Evolutionary conservation across 306 rosid genomes (phyloP), one percentile per base, ranked within the genome.

Genomic region (Lathyrus oleraceus): DNA sequence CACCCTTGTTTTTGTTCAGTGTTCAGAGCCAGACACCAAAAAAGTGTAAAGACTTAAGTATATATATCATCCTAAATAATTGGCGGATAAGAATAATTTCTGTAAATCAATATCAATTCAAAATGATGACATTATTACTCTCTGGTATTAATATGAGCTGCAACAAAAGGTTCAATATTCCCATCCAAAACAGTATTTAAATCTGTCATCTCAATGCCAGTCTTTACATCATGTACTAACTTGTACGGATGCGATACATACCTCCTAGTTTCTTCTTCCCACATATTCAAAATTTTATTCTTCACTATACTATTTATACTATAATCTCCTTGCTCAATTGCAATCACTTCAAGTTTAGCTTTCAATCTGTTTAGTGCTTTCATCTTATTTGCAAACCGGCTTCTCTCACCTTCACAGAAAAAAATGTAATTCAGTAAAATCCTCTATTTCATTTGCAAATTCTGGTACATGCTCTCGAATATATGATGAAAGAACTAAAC

Each of bases 331-430:
- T 88, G 96, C 68, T 88, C 93, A 75, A 45, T 58, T 49, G 87
- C 91, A 63, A 79, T 83, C 70, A 87, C 89, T 23, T 76, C 67
- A 61, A 91, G 93, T 77, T 85, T 91, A 64, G 91, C 96, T 60
- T 84, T 84, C 78, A 91, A 65, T 72, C 97, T 85, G 71, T 88
- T 88, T 15, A 87, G 71, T 48, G 97, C 96, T 80, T 91, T 91
- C 60, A 88, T 91, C 82, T 84, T 79, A 61, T 88, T 87, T 12
- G 89, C 89, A 82, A 91, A 88, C 44, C 61, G 75, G 73, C 86
- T 91, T 76, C 96, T 91, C 74, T 91, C 97, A 70, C 89, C 96
- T 88, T 63, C 83, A 82, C 21, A 72, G 32, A n/a, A 6, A n/a
- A n/a, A n/a, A 72, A 27, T 40, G 42, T 58, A 65, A 5, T 44